Evolutionary conservation across 176 grass and related monocot species (phyloP), one percentile per base, ranked within the genome.

Genomic region (Phoenix roebelenii): DNA sequence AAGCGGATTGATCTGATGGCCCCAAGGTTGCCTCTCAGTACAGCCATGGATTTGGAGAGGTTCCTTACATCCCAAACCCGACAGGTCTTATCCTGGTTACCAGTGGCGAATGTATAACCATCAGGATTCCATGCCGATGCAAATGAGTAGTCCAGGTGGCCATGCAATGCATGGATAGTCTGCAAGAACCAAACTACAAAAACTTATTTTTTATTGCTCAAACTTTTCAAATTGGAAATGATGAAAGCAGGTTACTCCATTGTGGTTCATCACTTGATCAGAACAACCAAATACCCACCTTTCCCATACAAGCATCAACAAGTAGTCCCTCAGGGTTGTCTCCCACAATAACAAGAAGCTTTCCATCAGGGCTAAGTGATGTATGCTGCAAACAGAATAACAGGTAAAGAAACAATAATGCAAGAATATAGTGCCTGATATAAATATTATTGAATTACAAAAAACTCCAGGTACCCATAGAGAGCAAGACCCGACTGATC

Each of bases 31-130:
- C 90, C 90, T 60, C 82, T 35, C 59, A 89, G 54, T 16, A 89
- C 79, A 70, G 59, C 80, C n/a, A 89, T 28, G 14, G 90, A 83
- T 65, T 79, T 56, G 3, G 90, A 95, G 7, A 86, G 82, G 58
- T 95, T 86, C n/a, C 90, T 80, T 28, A 68, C 60, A 72, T 95
- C 90, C 85, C 82, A 95, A n/a, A 95, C 58, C 23, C 79, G 81
- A 59, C 90, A 95, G n/a, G 90, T 86, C 67, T 73, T 95, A 65
- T 89, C 90, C 76, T 95, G 85, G 52, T 89, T 95, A 24, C 85
- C 82, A 1, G 90, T 95, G 18, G 82, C 77, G 0, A 95, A 86
- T 64, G 85, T 89, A 48, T 16, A 66, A 3, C 85, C 83, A 49
- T 95, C 82, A 22, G 82, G 90, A 49, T 86, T 82, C 85, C 90